Percentiles rank a stretch among this genome's conserved stretches.
Conservation (phyloP, 176 grass and related monocot genomes). For the Poa annua region DNA sequence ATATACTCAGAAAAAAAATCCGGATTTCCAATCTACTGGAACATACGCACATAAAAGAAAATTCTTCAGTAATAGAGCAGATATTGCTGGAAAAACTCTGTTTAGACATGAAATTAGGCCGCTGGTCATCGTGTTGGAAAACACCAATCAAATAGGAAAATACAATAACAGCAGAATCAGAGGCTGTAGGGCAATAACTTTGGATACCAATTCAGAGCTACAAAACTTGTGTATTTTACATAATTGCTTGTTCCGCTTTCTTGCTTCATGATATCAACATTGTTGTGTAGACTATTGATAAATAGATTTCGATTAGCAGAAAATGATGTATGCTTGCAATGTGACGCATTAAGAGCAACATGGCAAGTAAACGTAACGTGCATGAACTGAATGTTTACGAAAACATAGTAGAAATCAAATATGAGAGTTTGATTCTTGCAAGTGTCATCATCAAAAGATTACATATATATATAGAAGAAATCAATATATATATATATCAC, state of each 20-base stretch:
- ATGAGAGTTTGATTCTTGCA: background rate
- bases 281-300: background rate
- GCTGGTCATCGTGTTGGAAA: background rate
- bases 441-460: slow-evolving; percentile 12
- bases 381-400: background rate
- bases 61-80: slow-evolving; percentile 5
- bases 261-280: background rate
- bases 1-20: too few relatives aligned
- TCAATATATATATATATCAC: slow-evolving; percentile 12
- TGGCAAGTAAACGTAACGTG: background rate
- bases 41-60: background rate
- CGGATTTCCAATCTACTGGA: background rate
- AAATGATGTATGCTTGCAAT: background rate
- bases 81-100: slow-evolving; percentile 1
- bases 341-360: background rate
- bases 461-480: background rate
- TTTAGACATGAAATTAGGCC: slow-evolving; percentile 10
- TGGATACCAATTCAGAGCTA: background rate
- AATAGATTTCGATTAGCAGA: background rate
- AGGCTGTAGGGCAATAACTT: background rate
- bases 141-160: slow-evolving; percentile 15
- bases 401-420: slow-evolving; percentile 24
- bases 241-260: slow-evolving; percentile 2
- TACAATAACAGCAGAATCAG: background rate
- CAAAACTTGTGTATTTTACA: background rate